Percentiles rank a stretch among this genome's conserved stretches.
Conservation (phyloP, 2,329 filamentous ascomycete species). For the Ceratocystis cubensis region DNA sequence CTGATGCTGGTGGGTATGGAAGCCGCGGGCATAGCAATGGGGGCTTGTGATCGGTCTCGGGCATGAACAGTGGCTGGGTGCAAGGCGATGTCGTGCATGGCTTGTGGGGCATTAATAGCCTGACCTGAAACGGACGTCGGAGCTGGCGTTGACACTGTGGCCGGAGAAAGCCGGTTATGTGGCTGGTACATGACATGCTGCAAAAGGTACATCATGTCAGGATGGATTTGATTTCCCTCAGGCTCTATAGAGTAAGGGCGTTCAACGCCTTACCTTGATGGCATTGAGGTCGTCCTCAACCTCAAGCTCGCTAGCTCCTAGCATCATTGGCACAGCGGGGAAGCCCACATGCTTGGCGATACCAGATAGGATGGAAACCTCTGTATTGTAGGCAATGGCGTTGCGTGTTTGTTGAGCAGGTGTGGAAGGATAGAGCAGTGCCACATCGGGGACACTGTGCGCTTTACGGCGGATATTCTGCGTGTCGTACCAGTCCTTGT, state of each 20-base stretch:
- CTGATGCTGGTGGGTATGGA: neutral
- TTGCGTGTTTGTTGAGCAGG: conserved; percentile 67
- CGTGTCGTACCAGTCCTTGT: conserved; percentile 84
- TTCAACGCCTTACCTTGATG: conserved; percentile 53
- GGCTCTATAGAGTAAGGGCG: conserved; percentile 8
- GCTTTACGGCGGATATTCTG: conserved; percentile 77
- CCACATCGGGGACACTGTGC: conserved; percentile 68
- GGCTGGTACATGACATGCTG: conserved; percentile 18
- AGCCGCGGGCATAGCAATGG: neutral
- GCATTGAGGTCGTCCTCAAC: conserved; percentile 77
- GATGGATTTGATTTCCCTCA: conserved; percentile 11
- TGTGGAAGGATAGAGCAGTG: conserved; percentile 65
- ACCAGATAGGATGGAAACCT: conserved; percentile 81
- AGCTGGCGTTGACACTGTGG: conserved; percentile 4
- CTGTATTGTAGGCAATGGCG: conserved; percentile 84
- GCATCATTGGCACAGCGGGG: conserved; percentile 80
- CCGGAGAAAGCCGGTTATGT: conserved; percentile 7
- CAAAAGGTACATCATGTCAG: conserved; percentile 14
- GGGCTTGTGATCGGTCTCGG: conserved; percentile 7
- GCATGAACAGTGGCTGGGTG: neutral
- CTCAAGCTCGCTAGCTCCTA: conserved; percentile 56
- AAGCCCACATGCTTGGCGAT: conserved; percentile 94
- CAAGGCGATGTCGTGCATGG: neutral
- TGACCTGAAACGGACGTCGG: neutral
- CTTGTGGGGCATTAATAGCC: neutral